Evolutionary conservation across 108 stramenopile genomes (phyloP).

Genomic region (Epithemia pelagica): DNA sequence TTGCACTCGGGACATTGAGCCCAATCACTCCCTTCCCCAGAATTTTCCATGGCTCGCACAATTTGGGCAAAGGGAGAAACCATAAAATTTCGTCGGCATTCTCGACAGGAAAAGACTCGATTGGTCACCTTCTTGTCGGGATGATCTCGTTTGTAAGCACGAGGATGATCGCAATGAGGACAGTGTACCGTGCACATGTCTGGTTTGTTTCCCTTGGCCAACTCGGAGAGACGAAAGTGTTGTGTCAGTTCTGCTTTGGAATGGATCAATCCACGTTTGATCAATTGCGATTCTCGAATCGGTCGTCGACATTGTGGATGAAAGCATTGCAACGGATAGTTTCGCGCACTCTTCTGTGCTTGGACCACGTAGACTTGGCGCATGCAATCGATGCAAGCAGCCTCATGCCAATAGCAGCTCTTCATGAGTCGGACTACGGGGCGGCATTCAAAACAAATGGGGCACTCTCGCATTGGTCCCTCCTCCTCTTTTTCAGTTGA

Average conservation of each 20-base stretch:
- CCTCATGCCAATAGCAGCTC: background rate
- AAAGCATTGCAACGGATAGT: background rate
- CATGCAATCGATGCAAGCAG: background rate
- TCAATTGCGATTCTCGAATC: background rate
- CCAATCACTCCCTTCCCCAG: background rate
- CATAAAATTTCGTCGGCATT: background rate
- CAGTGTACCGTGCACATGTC: background rate
- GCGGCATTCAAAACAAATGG: background rate
- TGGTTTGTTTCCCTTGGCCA: background rate
- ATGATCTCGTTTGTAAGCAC: background rate
- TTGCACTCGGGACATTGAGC: background rate
- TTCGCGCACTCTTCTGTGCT: background rate
- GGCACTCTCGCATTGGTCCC: background rate
- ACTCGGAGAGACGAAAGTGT: background rate
- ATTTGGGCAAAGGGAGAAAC: background rate
- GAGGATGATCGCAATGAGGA: background rate
- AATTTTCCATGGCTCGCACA: background rate
- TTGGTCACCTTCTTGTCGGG: background rate
- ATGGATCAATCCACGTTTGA: background rate
- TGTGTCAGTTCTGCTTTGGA: background rate
- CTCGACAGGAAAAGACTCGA: background rate
- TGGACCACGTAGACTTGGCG: background rate
- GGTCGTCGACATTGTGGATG: constrained; percentile 5
- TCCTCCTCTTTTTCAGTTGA: background rate
- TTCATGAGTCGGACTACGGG: background rate